A percentile compares a stretch with the other conserved stretches of the same genome.
These are phyloP conservation scores for Sordariomycetes sp. DNA, from an alignment of 2,329 filamentous ascomycete genomes.

Conservation along the genomic window DNA sequence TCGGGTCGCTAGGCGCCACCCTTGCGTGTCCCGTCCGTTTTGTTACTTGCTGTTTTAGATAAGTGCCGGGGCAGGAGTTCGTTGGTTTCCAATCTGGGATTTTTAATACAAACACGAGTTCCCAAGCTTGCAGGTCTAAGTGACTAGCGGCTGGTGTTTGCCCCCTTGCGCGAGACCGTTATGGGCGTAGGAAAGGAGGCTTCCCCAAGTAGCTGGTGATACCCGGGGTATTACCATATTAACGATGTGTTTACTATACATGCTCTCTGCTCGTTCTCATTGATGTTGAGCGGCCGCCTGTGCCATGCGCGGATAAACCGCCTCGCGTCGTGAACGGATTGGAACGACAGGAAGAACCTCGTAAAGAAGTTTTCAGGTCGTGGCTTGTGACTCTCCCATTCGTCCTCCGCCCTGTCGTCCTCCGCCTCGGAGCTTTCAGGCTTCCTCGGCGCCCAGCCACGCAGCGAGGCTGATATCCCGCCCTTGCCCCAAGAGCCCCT, in stretches of 20 bases:
- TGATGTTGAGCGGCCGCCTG: slow-evolving; percentile 12
- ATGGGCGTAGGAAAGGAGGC: background rate
- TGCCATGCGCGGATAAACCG: slow-evolving; percentile 32
- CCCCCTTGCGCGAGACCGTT: background rate
- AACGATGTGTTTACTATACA: slow-evolving; percentile 5
- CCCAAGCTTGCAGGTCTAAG: background rate
- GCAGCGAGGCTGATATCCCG: slow-evolving; percentile 6
- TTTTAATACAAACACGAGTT: background rate
- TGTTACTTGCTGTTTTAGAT: slow-evolving; percentile 4
- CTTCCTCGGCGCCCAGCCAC: background rate
- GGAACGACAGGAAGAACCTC: slow-evolving; percentile 5
- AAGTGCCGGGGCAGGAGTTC: slow-evolving; percentile 5
- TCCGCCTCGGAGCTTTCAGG: background rate
- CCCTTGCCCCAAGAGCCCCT: slow-evolving; percentile 6
- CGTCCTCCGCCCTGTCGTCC: background rate
- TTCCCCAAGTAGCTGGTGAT: background rate
- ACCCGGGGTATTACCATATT: slow-evolving; percentile 1
- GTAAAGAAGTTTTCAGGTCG: background rate
- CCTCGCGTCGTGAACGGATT: slow-evolving; percentile 8
- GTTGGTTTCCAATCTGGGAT: slow-evolving; percentile 1
- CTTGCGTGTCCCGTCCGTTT: background rate
- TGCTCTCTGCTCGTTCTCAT: slow-evolving; percentile 5
- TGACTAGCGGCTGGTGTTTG: background rate
- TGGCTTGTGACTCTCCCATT: background rate
- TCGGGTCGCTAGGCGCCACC: background rate